These are phyloP conservation scores for Penicillium sp. DNA, from an alignment of 2,329 filamentous ascomycete species.

Conservation along the genomic window DNA sequence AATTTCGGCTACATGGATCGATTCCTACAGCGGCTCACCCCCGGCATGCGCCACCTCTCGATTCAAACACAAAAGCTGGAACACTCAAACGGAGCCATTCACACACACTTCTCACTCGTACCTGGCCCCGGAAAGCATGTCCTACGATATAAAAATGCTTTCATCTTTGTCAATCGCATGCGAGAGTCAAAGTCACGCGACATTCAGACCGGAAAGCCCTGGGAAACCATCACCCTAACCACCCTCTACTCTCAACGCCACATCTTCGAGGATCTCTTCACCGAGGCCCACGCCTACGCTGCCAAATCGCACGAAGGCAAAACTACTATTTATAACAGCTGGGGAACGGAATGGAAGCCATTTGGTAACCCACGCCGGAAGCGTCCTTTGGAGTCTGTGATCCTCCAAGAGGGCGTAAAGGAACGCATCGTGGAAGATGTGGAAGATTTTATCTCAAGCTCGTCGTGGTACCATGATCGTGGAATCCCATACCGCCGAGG, in stretches of 20 bases:
- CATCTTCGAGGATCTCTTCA: slow-evolving; percentile 87
- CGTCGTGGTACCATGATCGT: slow-evolving; percentile 90
- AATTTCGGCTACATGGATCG: slow-evolving; percentile 51
- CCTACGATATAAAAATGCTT: slow-evolving; percentile 81
- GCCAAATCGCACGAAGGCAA: slow-evolving; percentile 83
- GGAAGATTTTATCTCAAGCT: slow-evolving; percentile 74
- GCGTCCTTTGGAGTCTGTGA: slow-evolving; percentile 81
- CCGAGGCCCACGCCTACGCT: slow-evolving; percentile 80
- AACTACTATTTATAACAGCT: slow-evolving; percentile 84
- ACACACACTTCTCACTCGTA: slow-evolving; percentile 82
- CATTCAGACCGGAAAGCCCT: slow-evolving; percentile 79
- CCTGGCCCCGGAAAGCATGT: slow-evolving; percentile 90
- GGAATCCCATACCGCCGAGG: slow-evolving; percentile 90
- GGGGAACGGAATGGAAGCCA: slow-evolving; percentile 79
- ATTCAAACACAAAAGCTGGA: slow-evolving; percentile 65
- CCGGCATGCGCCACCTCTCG: slow-evolving; percentile 63
- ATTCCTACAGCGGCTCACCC: slow-evolving; percentile 59
- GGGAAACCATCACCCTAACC: slow-evolving; percentile 90
- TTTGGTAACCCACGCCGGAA: slow-evolving; percentile 86
- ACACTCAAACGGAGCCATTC: slow-evolving; percentile 66
- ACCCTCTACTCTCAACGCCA: slow-evolving; percentile 86
- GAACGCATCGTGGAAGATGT: slow-evolving; percentile 80
- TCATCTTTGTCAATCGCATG: slow-evolving; percentile 82
- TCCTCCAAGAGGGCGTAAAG: slow-evolving; percentile 80
- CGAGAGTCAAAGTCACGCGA: slow-evolving; percentile 80